Conservation (phyloP, 371 early-diverging fungal genomes). For the Amoeboradix gromovi region DNA sequence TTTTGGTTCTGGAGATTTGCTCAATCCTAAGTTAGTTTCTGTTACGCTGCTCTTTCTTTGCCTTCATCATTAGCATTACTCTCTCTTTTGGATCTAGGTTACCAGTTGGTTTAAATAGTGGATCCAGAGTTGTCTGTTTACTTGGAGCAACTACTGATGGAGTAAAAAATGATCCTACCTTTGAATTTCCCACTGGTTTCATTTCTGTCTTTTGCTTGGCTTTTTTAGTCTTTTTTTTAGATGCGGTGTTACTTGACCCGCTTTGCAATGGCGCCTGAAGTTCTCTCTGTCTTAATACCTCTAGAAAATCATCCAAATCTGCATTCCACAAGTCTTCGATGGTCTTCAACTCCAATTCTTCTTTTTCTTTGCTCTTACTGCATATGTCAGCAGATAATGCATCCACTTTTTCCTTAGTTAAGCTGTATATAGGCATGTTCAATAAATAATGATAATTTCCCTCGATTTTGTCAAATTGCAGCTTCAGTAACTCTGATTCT, state of each 20-base stretch:
- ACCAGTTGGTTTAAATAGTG: neutral
- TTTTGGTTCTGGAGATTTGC: neutral
- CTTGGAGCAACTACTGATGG: no score
- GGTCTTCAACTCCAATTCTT: slow-evolving; percentile 29
- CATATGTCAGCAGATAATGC: slow-evolving; percentile 41
- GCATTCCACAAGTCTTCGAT: slow-evolving; percentile 61
- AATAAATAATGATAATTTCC: slow-evolving; percentile 77
- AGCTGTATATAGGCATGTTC: slow-evolving; percentile 62
- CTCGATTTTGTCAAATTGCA: slow-evolving; percentile 31
- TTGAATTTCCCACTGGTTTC: no score
- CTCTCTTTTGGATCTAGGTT: neutral
- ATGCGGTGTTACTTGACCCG: neutral
- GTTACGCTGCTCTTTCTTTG: neutral
- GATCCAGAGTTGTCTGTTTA: neutral
- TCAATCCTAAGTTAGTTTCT: neutral
- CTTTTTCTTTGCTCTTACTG: slow-evolving; percentile 35
- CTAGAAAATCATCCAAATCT: slow-evolving; percentile 50
- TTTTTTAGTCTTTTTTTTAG: neutral
- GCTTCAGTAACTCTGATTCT: slow-evolving; percentile 37
- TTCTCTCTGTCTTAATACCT: slow-evolving; percentile 6
- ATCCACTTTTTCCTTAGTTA: slow-evolving; percentile 70
- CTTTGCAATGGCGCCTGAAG: neutral
- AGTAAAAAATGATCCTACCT: no score
- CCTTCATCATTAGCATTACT: neutral
- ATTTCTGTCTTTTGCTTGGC: no score